Conservation (phyloP, 2,329 filamentous ascomycete genomes). For the Scedosporium aurantiacum region DNA sequence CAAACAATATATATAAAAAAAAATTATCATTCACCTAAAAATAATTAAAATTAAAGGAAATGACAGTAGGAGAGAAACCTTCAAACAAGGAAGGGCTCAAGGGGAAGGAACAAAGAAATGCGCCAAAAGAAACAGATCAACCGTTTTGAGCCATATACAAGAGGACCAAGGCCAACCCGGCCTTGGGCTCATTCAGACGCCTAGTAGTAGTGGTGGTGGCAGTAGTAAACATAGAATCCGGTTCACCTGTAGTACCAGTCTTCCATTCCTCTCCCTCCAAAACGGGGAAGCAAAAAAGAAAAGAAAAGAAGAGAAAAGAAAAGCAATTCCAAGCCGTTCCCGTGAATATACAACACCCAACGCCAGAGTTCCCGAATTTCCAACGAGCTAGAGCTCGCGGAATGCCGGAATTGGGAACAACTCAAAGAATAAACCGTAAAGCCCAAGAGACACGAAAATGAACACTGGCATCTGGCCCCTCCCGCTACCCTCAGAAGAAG, state of each 20-base stretch:
- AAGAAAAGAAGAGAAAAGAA: not conserved
- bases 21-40: not conserved
- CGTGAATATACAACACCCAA: not conserved
- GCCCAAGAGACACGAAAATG: not conserved
- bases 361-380: not conserved
- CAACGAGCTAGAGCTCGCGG: not conserved
- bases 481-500: no score
- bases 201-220: not conserved
- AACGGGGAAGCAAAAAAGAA: not conserved
- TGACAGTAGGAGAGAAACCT: not conserved
- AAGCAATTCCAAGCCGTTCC: not conserved
- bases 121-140: not conserved
- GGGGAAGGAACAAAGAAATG: not conserved
- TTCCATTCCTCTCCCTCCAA: not conserved
- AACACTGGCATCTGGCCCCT: not conserved
- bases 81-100: not conserved
- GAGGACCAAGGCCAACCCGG: not conserved
- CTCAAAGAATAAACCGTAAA: not conserved
- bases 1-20: not conserved
- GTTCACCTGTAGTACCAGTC: not conserved
- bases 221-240: not conserved
- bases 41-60: not conserved
- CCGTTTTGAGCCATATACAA: no score
- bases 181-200: not conserved
- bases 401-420: not conserved